phyloP scores from a whole-genome alignment of 2,329 filamentous ascomycete species.

The Cladorrhinum sp. region DNA sequence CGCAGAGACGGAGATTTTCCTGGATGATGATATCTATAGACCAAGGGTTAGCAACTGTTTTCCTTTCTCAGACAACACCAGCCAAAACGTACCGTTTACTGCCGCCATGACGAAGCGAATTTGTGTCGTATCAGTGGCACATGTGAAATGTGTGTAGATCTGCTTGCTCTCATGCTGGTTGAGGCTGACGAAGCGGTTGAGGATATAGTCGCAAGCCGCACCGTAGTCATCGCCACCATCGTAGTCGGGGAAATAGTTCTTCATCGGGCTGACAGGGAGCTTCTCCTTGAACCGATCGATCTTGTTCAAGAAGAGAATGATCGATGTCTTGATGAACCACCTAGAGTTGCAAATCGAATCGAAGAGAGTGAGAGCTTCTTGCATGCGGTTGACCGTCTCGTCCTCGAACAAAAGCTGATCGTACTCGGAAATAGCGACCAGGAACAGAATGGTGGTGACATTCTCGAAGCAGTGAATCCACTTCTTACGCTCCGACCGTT shows the following conservation, averaged over 20 bases:
- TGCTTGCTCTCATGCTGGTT: slow-evolving; percentile 99
- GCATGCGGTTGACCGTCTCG: slow-evolving; percentile 94
- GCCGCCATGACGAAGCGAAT: slow-evolving; percentile 99
- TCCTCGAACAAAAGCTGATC: slow-evolving; percentile 95
- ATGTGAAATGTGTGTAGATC: slow-evolving; percentile 99
- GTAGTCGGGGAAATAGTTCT: slow-evolving; percentile 86
- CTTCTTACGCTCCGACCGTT: slow-evolving; percentile 96
- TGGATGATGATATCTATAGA: slow-evolving; percentile 95
- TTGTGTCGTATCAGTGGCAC: slow-evolving; percentile 96
- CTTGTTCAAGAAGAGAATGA: slow-evolving; percentile 88
- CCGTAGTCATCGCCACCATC: slow-evolving; percentile 95
- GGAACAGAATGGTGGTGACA: slow-evolving; percentile 92
- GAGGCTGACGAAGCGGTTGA: slow-evolving; percentile 95
- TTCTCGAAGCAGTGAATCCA: slow-evolving; percentile 99
- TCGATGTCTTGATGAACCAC: slow-evolving; percentile 88
- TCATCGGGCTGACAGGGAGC: slow-evolving; percentile 76
- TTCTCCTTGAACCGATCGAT: slow-evolving; percentile 88
- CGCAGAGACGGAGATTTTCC: slow-evolving; percentile 95
- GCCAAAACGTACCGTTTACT: slow-evolving; percentile 75
- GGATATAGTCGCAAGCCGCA: slow-evolving; percentile 95
- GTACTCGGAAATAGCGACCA: slow-evolving; percentile 96
- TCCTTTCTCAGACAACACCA: neutral
- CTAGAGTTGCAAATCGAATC: slow-evolving; percentile 85
- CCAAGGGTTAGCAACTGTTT: slow-evolving; percentile 40
- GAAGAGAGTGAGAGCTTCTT: slow-evolving; percentile 81